Evolutionary conservation across 129 eudicot species (phyloP).

Genomic region (Solidago caesia): DNA sequence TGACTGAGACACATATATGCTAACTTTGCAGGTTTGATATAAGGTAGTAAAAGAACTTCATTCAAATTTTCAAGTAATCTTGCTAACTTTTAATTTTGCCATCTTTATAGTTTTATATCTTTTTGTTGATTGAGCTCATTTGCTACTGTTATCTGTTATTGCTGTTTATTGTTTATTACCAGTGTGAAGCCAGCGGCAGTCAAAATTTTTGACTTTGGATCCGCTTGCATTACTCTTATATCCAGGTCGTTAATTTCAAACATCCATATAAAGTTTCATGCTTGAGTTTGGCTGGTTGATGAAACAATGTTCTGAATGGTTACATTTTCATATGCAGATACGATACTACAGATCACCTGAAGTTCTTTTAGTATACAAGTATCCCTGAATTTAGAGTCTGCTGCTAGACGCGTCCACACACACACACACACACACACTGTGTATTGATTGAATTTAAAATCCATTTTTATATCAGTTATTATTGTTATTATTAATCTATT

Average conservation of each 20-base stretch:
- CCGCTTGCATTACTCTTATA: slow-evolving; percentile 99
- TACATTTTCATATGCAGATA: slow-evolving; percentile 64
- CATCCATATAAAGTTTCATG: slow-evolving; percentile 13
- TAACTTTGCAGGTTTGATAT: too few species aligned
- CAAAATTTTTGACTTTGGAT: slow-evolving; percentile 94
- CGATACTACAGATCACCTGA: slow-evolving; percentile 97
- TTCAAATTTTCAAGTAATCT: too few species aligned
- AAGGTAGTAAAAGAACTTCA: too few species aligned
- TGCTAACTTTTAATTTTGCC: too few species aligned
- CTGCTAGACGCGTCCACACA: not conserved
- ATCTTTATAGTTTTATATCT: not conserved
- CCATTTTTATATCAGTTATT: not conserved
- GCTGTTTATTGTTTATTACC: slow-evolving; percentile 30
- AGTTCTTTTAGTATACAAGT: slow-evolving; percentile 97
- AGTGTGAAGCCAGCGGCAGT: slow-evolving; percentile 85
- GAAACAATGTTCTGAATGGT: slow-evolving; percentile 19
- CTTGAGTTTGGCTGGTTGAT: slow-evolving; percentile 27
- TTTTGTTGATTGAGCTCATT: slow-evolving; percentile 21
- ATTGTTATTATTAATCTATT: not conserved
- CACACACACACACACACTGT: not conserved
- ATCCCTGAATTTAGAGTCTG: slow-evolving; percentile 47
- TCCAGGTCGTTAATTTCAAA: slow-evolving; percentile 52
- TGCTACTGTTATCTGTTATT: slow-evolving; percentile 16
- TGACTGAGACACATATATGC: too few species aligned
- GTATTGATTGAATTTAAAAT: slow-evolving; percentile 7